These are phyloP conservation scores for Emericellopsis terricola DNA, from an alignment of 495 filamentous ascomycete genomes.

Conservation along the genomic window DNA sequence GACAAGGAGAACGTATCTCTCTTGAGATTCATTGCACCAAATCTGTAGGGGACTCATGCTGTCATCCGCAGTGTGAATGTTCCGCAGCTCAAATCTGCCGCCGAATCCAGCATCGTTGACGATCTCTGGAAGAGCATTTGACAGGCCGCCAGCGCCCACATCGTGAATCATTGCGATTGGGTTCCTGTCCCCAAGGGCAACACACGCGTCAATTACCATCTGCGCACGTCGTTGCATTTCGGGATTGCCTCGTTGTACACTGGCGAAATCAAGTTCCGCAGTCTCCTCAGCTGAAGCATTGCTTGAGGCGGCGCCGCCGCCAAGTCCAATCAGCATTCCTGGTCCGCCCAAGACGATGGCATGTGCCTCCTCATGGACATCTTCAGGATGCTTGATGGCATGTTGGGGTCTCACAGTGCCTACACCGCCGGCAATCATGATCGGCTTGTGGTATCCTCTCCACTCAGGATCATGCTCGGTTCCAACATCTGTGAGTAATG, in stretches of 20 bases:
- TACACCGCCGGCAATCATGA: conserved; percentile 94
- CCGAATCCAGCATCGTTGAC: conserved; percentile 83
- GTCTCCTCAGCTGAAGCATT: conserved; percentile 74
- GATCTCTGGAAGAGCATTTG: conserved; percentile 58
- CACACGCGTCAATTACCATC: conserved; percentile 90
- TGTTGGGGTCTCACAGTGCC: conserved; percentile 92
- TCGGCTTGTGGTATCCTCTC: conserved; percentile 92
- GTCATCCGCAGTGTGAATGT: conserved; percentile 74
- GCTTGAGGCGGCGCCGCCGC: conserved; percentile 87
- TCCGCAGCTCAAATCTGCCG: conserved; percentile 76
- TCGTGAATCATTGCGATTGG: conserved; percentile 96
- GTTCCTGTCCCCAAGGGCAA: conserved; percentile 61
- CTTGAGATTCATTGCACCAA: conserved; percentile 94
- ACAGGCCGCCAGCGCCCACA: conserved; percentile 86
- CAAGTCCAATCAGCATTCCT: conserved; percentile 92
- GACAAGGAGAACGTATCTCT: conserved; percentile 80
- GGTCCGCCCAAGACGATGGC: conserved; percentile 88
- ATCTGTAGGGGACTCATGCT: conserved; percentile 92
- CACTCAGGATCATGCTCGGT: conserved; percentile 43
- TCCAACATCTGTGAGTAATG: conserved; percentile 51
- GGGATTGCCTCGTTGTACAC: conserved; percentile 86
- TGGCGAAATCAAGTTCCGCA: conserved; percentile 85
- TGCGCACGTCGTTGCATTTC: conserved; percentile 91
- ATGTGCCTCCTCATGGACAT: conserved; percentile 68
- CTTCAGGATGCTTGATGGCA: conserved; percentile 59